phyloP scores from a whole-genome alignment of 208 protist species.

The Strigomonas galati region DNA sequence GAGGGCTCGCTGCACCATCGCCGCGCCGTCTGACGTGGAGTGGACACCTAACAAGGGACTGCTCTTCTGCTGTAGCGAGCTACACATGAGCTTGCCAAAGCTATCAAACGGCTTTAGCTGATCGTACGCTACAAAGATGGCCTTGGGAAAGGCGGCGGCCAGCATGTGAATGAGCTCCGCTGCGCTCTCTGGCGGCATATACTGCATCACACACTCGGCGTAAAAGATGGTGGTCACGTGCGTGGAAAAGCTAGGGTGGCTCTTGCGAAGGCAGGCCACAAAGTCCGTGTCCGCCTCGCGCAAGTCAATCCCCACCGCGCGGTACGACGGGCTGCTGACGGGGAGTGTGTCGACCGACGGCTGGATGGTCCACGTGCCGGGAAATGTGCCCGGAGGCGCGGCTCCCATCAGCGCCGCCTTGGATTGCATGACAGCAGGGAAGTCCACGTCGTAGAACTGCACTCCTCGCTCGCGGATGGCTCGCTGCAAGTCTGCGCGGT shows the following conservation, averaged over 20 bases:
- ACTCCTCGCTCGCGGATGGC: constrained; percentile 23
- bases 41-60: constrained; percentile 76
- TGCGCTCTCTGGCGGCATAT: constrained; percentile 70
- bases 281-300: constrained; percentile 43
- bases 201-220: constrained; percentile 92
- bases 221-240: constrained; percentile 72
- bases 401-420: constrained; percentile 69
- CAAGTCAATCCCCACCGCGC: constrained; percentile 73
- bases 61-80: constrained; percentile 55
- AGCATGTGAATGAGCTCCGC: constrained; percentile 49
- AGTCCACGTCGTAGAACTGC: constrained; percentile 81
- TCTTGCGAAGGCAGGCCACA: constrained; percentile 23
- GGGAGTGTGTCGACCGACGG: constrained; percentile 11
- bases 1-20: constrained; percentile 53
- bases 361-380: constrained; percentile 24
- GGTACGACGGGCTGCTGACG: constrained; percentile 39
- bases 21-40: constrained; percentile 26
- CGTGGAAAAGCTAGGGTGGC: constrained; percentile 27
- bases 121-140: constrained; percentile 78
- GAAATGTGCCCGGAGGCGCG: constrained; percentile 52
- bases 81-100: constrained; percentile 80
- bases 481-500: neutral
- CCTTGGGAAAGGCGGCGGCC: constrained; percentile 42
- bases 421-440: constrained; percentile 67
- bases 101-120: constrained; percentile 76